A percentile compares a stretch with the other conserved stretches of the same genome.
These are phyloP conservation scores for Fistulifera pelliculosa DNA, from an alignment of 108 stramenopile species.

Conservation along the genomic window DNA sequence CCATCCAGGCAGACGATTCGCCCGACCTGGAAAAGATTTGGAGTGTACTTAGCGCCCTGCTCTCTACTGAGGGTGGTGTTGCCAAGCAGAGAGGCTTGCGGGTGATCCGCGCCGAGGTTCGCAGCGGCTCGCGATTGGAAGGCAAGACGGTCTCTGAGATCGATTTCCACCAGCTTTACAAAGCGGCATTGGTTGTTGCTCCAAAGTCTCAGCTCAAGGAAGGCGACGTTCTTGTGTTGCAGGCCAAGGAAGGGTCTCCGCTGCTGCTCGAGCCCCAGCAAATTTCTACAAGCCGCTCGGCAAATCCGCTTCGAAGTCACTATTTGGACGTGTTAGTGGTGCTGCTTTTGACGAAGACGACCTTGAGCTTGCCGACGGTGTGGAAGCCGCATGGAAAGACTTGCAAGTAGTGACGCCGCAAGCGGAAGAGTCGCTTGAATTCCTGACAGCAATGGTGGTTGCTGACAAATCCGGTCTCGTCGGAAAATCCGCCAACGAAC, in stretches of 20 bases:
- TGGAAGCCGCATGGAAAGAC: conserved; percentile 51
- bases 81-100: conserved; percentile 51
- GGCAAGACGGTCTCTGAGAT: conserved; percentile 44
- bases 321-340: no score
- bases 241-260: conserved; percentile 62
- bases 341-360: conserved; percentile 10
- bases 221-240: conserved; percentile 59
- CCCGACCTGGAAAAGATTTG: conserved; percentile 55
- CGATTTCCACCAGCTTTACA: conserved; percentile 51
- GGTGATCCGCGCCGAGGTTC: conserved; percentile 63
- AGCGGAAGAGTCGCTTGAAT: conserved; percentile 38
- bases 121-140: conserved; percentile 35
- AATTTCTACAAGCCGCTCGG: conserved; percentile 40
- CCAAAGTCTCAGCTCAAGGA: conserved; percentile 48
- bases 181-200: conserved; percentile 65
- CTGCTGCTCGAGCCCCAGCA: conserved; percentile 45
- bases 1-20: conserved; percentile 26
- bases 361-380: not conserved
- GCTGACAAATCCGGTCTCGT: conserved; percentile 41
- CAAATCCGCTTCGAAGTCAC: not conserved
- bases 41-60: conserved; percentile 20
- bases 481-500: conserved; percentile 34
- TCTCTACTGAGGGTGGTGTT: conserved; percentile 35
- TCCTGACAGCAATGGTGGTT: conserved; percentile 71
- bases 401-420: conserved; percentile 38